Percentiles rank a stretch among this genome's conserved stretches.
Conservation (phyloP, 2,329 filamentous ascomycete species). For the Penicillium sp. region DNA sequence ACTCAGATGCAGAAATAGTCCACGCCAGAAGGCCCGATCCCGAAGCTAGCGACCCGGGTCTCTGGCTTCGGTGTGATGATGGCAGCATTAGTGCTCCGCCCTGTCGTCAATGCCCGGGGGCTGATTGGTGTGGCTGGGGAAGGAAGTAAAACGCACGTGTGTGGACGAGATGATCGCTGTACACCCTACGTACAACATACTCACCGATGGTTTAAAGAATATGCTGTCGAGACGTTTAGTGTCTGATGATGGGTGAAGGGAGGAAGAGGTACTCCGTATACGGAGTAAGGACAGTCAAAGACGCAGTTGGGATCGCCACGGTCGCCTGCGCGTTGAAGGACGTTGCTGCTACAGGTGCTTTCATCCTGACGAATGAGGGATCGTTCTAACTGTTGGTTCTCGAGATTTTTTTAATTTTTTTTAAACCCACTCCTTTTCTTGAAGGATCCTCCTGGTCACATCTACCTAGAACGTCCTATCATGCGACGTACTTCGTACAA, state of each 20-base stretch:
- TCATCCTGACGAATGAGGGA: neutral
- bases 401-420: neutral
- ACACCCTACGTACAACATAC: neutral
- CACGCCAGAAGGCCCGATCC: constrained; percentile 10
- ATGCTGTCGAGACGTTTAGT: no score
- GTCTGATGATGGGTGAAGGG: no score
- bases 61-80: constrained; percentile 13
- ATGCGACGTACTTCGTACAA: neutral
- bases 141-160: neutral
- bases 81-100: constrained; percentile 9
- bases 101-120: constrained; percentile 3
- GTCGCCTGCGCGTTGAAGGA: neutral
- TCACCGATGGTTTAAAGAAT: constrained; percentile 6
- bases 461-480: neutral
- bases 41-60: constrained; percentile 5
- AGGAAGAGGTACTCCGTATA: no score
- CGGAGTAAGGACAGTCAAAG: neutral
- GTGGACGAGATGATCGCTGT: neutral
- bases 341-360: neutral
- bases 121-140: constrained; percentile 3
- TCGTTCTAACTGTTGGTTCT: constrained; percentile 3
- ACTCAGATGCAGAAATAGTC: neutral
- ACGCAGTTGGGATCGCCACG: constrained; percentile 1
- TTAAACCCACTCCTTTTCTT: no score
- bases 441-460: constrained; percentile 2